Base-by-base conservation (phyloP, 1,284 basidiomycete genomes). In the Leccinum angustisporum region DNA sequence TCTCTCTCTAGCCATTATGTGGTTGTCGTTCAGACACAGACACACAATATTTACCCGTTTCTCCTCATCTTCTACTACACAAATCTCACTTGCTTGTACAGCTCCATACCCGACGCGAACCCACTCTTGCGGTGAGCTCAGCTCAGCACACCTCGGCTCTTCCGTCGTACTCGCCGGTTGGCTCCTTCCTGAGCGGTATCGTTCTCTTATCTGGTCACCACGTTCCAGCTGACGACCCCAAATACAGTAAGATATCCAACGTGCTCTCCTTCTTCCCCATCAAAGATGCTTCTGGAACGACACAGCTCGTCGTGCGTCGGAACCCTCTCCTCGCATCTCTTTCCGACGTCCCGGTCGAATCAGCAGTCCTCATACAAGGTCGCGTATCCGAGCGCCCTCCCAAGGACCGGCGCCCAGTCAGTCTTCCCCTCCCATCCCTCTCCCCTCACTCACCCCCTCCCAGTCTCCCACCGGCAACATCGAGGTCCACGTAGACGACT, bases 261-360 rank as follows among this genome's bases (percentile, higher is more conserved):
- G 78, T 75, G 67, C 72, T 93, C 71, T 89, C 90, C 57, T 94
- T 95, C 79, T 86, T 88, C 76, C 88, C 88, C 25, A 81, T 97
- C 67, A 90, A 87, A 68, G 93, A 96, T 73, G 81, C 86, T 54
- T 83, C 83, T 63, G 91, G 91, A 52, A 84, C 82, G 0, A 85
- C 88, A 0, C 95, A 97, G 76, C 87, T 97, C 60, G 82, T 94
- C 65, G 83, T 87, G 64, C 77, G 83, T 66, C 79, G 81, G 63
- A 60, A 68, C 57, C 66, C 69, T 66, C 71, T 61, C 10, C 78
- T 84, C 58, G 72, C 79, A 14, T 67, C 75, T 52, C 81, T 95
- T 67, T 81, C 86, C 60, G 73, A 78, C 52, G 79, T 91, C 50
- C 89, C 93, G 58, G 77, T 88, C 61, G 92, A 94, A 75, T 94